A percentile compares a stretch with the other conserved stretches of the same genome.
Conservation (phyloP, 805 yeast species). For the Suhomyces prunicola region DNA sequence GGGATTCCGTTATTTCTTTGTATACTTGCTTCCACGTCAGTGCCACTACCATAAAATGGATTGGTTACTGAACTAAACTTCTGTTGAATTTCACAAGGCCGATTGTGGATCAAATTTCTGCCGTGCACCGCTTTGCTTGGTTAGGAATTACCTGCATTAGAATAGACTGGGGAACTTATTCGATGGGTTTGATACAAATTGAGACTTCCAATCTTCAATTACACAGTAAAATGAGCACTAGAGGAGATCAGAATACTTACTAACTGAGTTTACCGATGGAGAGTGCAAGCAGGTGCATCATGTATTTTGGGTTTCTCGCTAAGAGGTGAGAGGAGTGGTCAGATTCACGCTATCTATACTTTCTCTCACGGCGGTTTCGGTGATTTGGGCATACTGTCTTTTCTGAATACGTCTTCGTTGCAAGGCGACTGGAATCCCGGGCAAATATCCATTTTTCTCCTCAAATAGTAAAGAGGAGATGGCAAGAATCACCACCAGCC, state of each 20-base stretch:
- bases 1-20: background rate
- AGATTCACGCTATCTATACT: constrained; percentile 30
- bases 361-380: constrained; percentile 2
- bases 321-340: constrained; percentile 17
- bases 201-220: too few relatives aligned
- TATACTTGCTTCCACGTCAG: background rate
- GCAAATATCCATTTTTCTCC: constrained; percentile 35
- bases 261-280: background rate
- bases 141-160: too few relatives aligned
- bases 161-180: too few relatives aligned
- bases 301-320: background rate
- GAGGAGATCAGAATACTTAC: background rate
- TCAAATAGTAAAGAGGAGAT: constrained; percentile 45
- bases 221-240: too few relatives aligned
- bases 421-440: constrained; percentile 53
- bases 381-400: constrained; percentile 11
- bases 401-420: constrained; percentile 56
- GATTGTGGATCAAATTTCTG: too few relatives aligned
- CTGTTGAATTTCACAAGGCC: too few relatives aligned
- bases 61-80: background rate
- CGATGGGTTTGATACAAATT: too few relatives aligned
- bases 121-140: too few relatives aligned
- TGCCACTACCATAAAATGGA: background rate
- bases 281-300: background rate
- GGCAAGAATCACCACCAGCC: constrained; percentile 52